phyloP scores from a whole-genome alignment of 768 basidiomycete species.

The Suillus subluteus region DNA sequence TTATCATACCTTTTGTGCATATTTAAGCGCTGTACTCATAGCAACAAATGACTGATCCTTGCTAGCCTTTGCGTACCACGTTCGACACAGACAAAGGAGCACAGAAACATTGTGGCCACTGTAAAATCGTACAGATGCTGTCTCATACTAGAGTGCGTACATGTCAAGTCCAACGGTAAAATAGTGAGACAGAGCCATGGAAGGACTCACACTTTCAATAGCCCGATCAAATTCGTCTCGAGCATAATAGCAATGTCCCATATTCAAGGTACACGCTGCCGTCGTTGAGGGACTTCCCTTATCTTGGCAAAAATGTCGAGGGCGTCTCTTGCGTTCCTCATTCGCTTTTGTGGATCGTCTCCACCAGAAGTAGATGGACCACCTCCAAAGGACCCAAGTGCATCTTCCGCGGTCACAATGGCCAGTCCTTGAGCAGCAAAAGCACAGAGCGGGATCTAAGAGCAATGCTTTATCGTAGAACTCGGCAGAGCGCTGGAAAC shows the following conservation, averaged over 20 bases:
- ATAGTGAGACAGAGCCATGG: background rate
- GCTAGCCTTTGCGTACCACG: conserved; percentile 94
- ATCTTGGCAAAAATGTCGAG: conserved; percentile 90
- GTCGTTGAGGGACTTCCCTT: conserved; percentile 77
- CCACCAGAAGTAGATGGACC: conserved; percentile 47
- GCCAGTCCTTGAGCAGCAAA: conserved; percentile 96
- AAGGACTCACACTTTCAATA: conserved; percentile 84
- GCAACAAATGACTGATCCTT: conserved; percentile 83
- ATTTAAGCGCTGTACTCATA: conserved; percentile 84
- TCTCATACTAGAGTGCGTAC: conserved; percentile 72
- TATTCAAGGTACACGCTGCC: conserved; percentile 93
- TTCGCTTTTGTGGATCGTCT: conserved; percentile 68
- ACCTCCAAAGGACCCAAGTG: conserved; percentile 69
- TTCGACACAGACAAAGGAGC: conserved; percentile 84
- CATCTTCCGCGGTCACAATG: conserved; percentile 92
- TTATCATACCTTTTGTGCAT: conserved; percentile 71
- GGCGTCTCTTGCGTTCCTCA: conserved; percentile 83
- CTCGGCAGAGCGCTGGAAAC: conserved; percentile 84
- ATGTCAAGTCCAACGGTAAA: background rate
- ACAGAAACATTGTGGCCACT: conserved; percentile 73
- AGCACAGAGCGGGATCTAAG: conserved; percentile 82
- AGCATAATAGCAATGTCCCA: conserved; percentile 93
- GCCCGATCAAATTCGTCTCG: conserved; percentile 95
- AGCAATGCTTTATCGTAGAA: conserved; percentile 91
- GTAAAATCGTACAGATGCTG: conserved; percentile 82